phyloP scores from a whole-genome alignment of 441 rosid genomes.

The Syzygium malaccense region DNA sequence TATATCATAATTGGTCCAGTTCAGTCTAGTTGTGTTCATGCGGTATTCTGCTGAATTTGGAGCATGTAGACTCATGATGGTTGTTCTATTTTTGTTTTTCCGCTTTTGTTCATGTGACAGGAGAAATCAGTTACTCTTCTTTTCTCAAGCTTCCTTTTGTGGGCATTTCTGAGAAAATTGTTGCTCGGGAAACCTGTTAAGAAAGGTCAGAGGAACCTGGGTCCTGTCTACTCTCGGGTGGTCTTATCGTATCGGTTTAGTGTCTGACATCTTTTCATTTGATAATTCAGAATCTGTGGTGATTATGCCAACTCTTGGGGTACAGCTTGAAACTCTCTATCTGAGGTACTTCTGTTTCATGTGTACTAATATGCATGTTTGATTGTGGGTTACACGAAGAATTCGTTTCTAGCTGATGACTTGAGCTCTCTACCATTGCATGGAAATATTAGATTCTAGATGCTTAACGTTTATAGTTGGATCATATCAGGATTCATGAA shows the following conservation, averaged over 20 bases:
- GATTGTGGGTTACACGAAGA: not conserved
- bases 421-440: not conserved
- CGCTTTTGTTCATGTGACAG: constrained; percentile 24
- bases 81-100: not conserved
- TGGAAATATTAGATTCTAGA: not conserved
- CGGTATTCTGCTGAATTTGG: not conserved
- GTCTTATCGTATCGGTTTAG: not conserved
- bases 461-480: not conserved
- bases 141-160: constrained; percentile 43
- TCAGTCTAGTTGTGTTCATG: not conserved
- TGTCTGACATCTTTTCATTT: constrained; percentile 5
- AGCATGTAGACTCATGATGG: not conserved
- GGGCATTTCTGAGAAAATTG: constrained; percentile 36
- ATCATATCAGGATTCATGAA: not conserved
- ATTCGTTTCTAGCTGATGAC: not conserved
- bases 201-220: constrained; percentile 50
- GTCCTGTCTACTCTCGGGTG: not conserved
- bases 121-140: constrained; percentile 27
- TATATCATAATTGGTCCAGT: not conserved
- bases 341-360: constrained; percentile 33
- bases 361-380: not conserved
- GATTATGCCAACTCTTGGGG: constrained; percentile 73
- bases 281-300: constrained; percentile 66
- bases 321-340: constrained; percentile 86
- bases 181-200: constrained; percentile 41